Conservation (phyloP, 192 early-diverging fungal species). For the Globomyces pollinis-pini region DNA sequence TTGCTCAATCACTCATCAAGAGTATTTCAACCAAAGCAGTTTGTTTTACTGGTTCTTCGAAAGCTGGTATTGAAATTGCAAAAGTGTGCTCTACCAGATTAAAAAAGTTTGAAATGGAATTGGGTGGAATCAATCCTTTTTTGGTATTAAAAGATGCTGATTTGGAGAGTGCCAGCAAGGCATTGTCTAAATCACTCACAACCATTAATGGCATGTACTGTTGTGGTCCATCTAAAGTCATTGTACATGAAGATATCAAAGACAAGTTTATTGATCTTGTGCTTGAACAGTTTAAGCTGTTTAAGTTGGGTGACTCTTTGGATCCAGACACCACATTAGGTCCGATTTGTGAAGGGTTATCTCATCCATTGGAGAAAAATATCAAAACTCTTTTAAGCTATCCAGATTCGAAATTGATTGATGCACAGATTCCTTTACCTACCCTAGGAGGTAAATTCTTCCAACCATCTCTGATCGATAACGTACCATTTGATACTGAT, state of each 20-base stretch:
- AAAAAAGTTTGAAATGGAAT: not conserved
- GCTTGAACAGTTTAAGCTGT: no score
- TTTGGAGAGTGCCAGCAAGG: not conserved
- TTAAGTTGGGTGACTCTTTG: not conserved
- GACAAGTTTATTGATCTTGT: not conserved
- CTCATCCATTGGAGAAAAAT: not conserved
- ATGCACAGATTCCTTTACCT: not conserved
- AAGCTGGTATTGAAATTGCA: not conserved
- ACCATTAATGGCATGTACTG: not conserved
- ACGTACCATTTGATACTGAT: not conserved
- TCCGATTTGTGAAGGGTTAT: not conserved
- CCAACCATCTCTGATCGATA: not conserved
- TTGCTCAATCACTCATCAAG: not conserved
- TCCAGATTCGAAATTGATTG: not conserved
- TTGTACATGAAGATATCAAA: not conserved
- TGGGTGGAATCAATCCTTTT: not conserved
- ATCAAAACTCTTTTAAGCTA: not conserved
- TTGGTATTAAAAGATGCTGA: not conserved
- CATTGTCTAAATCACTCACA: not conserved
- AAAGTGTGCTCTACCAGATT: not conserved
- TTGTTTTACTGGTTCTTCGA: not conserved
- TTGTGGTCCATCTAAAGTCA: not conserved
- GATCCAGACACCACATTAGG: not conserved
- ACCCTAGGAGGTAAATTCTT: not conserved
- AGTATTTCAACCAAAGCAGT: not conserved